Evolutionary conservation across 1,284 basidiomycete species (phyloP).

Genomic region (Puccinia coronata): DNA sequence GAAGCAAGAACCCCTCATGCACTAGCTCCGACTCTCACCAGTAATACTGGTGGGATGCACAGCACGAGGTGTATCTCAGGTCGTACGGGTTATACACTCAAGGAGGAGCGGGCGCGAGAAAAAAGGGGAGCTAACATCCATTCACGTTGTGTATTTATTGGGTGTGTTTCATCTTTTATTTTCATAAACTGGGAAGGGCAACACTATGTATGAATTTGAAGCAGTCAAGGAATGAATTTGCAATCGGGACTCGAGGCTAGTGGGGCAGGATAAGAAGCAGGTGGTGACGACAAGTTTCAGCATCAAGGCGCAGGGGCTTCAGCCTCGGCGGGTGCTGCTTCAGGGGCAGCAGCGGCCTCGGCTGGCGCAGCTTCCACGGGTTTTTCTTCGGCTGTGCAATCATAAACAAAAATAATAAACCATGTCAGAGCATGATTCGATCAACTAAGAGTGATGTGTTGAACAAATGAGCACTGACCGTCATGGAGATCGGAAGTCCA

Average conservation of each 20-base stretch:
- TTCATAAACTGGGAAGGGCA: conserved; percentile 11
- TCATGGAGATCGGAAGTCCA: conserved; percentile 54
- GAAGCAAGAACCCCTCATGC: too few species aligned
- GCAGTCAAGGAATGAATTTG: conserved; percentile 27
- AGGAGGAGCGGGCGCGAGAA: not conserved
- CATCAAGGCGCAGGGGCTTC: conserved; percentile 13
- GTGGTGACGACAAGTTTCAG: not conserved
- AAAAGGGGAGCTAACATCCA: not conserved
- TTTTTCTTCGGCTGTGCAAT: not conserved
- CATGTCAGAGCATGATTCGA: not conserved
- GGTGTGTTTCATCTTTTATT: conserved; percentile 19
- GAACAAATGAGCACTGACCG: not conserved
- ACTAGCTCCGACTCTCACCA: too few species aligned
- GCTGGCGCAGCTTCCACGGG: conserved; percentile 4
- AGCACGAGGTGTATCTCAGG: too few species aligned
- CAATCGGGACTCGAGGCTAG: not conserved
- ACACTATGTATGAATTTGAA: conserved; percentile 17
- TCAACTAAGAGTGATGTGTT: not conserved
- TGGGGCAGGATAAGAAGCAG: not conserved
- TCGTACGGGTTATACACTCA: not conserved
- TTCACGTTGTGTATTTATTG: not conserved
- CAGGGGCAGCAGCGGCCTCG: conserved; percentile 23
- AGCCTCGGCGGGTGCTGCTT: conserved; percentile 8
- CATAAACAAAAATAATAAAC: not conserved
- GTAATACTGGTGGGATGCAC: too few species aligned